Evolutionary conservation across 805 yeast genomes (phyloP).

Genomic region (Cephaloascus albidus): DNA sequence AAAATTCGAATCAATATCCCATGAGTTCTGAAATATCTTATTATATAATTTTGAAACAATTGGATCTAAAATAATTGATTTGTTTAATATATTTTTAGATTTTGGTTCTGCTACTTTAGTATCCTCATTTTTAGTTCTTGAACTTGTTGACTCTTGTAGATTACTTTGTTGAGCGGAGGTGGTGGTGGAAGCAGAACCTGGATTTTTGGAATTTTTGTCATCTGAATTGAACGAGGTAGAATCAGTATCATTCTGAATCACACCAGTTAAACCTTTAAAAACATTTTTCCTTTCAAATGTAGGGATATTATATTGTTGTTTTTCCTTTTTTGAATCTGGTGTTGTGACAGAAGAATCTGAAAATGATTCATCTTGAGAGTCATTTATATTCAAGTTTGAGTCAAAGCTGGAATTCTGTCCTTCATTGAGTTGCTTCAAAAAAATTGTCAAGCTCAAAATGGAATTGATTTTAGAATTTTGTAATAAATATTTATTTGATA

Average conservation of each 20-base stretch:
- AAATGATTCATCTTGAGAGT: background rate
- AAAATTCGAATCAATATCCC: conserved; percentile 32
- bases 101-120: background rate
- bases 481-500: conserved; percentile 56
- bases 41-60: conserved; percentile 39
- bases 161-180: background rate
- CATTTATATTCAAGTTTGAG: conserved; percentile 2
- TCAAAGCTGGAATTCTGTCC: background rate
- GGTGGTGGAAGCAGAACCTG: background rate
- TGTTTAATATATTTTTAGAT: background rate
- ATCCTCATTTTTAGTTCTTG: background rate
- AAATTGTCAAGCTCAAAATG: conserved; percentile 54
- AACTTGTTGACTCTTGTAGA: background rate
- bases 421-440: conserved; percentile 23
- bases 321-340: conserved; percentile 21
- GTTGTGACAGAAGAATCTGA: background rate
- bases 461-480: conserved; percentile 79
- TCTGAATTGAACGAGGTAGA: background rate
- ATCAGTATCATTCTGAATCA: conserved; percentile 9
- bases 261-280: conserved; percentile 42
- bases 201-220: background rate
- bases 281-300: conserved; percentile 31
- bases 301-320: conserved; percentile 20
- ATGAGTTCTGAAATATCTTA: conserved; percentile 46
- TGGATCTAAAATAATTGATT: conserved; percentile 32